A percentile compares a stretch with the other conserved stretches of the same genome.
Evolutionary conservation across 306 rosid genomes (phyloP).

Genomic region (Ceratonia siliqua): DNA sequence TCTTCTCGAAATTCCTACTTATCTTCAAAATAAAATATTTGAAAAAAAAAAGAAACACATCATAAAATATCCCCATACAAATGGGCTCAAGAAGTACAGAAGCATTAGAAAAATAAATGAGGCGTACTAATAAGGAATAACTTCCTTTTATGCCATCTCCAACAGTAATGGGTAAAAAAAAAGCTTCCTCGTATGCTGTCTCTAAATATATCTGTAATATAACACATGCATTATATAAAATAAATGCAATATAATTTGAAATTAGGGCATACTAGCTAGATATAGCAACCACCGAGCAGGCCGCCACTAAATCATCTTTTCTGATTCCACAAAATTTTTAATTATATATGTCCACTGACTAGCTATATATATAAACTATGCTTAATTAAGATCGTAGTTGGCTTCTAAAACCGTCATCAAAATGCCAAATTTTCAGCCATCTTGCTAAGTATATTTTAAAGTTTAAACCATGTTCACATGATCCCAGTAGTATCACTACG

Average conservation of each 20-base stretch:
- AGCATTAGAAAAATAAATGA: too few relatives aligned
- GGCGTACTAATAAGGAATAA: too few relatives aligned
- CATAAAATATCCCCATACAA: too few relatives aligned
- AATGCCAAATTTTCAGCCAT: slow-evolving; percentile 51
- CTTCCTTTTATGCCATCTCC: too few relatives aligned
- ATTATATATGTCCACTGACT: slow-evolving; percentile 33
- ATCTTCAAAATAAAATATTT: too few relatives aligned
- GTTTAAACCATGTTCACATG: slow-evolving; percentile 47
- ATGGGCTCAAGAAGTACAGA: too few relatives aligned
- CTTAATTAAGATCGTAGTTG: slow-evolving; percentile 42
- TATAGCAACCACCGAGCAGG: slow-evolving; percentile 49
- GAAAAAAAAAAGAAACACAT: too few relatives aligned
- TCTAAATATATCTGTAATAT: too few relatives aligned
- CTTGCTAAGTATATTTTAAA: slow-evolving; percentile 29
- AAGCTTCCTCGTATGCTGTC: too few relatives aligned
- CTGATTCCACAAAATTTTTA: slow-evolving; percentile 37
- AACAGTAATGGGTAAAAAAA: too few relatives aligned
- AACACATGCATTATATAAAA: too few relatives aligned
- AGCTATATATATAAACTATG: slow-evolving; percentile 28
- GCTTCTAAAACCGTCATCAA: slow-evolving; percentile 50
- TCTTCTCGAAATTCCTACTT: too few relatives aligned
- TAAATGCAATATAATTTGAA: background rate
- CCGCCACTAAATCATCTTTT: slow-evolving; percentile 53
- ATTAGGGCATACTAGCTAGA: background rate
- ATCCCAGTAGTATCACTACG: slow-evolving; percentile 53